Base-by-base conservation (phyloP, 2,329 filamentous ascomycete genomes). In the Gyromitra esculenta region DNA sequence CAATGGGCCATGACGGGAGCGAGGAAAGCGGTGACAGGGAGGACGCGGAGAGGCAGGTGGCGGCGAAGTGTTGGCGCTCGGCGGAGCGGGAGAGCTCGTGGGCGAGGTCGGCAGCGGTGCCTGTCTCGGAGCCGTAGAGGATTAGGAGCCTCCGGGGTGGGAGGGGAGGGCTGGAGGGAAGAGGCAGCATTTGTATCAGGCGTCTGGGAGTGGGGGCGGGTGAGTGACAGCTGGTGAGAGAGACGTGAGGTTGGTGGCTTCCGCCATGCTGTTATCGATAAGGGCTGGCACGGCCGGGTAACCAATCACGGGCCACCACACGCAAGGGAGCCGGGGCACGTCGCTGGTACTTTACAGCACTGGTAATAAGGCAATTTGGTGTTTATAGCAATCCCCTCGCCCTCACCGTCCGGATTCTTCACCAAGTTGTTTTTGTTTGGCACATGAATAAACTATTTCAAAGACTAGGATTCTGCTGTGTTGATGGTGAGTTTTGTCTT, bases 81-180 rank as follows among this genome's bases (percentile, higher is more conserved):
- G 90, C 88, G 79, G 92, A 84, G 52, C 90, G 87, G 50, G 91
- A 92, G 77, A 98, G 85, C 82, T 97, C 93, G 81, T 93, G 90
- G 21, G 96, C 95, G 78, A 95, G 89, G 84, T 98, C 95, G 84
- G 97, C 92, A 70, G 93, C 91, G 82, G 96, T 97, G 73, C 96
- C 96, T 25, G 94, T 98, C 85, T 99, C 96, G 50, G 95, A 96
- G 71, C 93, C 96, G 84, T 97, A 99, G 43, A 97, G 87, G 74
- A 99, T 75, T 43, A 79, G 21, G 48, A 76, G 57, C 3, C 35
- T 64, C 9, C 71, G 69, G 8, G 43, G 9, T 4, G 59, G 59
- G 13, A 21, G 41, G 2, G n/a, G 48, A 0, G 37, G 13, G n/a
- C 25, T 5, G 2, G 71, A 13, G n/a, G n/a, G 9, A 4, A 21